Evolutionary conservation across 2,329 filamentous ascomycete genomes (phyloP).

Genomic region (Aspergillus neotritici): DNA sequence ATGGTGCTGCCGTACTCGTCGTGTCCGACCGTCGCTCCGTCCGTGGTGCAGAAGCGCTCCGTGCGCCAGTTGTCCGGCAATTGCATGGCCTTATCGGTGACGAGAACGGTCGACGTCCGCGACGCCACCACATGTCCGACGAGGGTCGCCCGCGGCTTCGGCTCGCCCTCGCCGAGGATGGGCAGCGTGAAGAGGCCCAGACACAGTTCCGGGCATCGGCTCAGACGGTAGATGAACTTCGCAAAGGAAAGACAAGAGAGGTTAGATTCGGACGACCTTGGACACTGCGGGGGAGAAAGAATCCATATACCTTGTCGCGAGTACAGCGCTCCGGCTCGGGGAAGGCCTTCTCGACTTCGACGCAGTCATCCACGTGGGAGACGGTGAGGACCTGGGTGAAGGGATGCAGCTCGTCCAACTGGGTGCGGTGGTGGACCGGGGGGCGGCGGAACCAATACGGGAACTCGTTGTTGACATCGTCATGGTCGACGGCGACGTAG

Average conservation of each 20-base stretch:
- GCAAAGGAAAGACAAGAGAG: slow-evolving; percentile 12
- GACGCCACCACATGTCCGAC: slow-evolving; percentile 75
- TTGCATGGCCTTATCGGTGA: slow-evolving; percentile 73
- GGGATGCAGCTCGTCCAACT: slow-evolving; percentile 59
- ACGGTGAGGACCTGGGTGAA: slow-evolving; percentile 66
- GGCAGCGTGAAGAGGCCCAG: slow-evolving; percentile 69
- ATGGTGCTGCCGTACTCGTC: slow-evolving; percentile 68
- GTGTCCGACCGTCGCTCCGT: slow-evolving; percentile 56
- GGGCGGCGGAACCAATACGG: slow-evolving; percentile 40
- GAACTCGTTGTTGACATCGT: slow-evolving; percentile 35
- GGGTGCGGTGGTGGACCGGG: slow-evolving; percentile 32
- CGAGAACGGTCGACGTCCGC: slow-evolving; percentile 55
- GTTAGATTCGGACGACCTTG: background rate
- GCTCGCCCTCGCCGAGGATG: slow-evolving; percentile 48
- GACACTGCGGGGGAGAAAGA: background rate
- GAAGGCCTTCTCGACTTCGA: slow-evolving; percentile 55
- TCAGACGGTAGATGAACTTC: slow-evolving; percentile 71
- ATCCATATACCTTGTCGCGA: slow-evolving; percentile 53
- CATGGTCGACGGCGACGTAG: slow-evolving; percentile 39
- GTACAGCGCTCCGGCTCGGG: slow-evolving; percentile 53
- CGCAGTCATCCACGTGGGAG: slow-evolving; percentile 49
- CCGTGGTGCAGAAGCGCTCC: slow-evolving; percentile 34
- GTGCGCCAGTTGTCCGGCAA: slow-evolving; percentile 63
- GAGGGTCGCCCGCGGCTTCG: slow-evolving; percentile 58
- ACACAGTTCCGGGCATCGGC: slow-evolving; percentile 67